These are phyloP conservation scores for Pyrus bretschneideri DNA, from an alignment of 306 rosid genomes.

Conservation along the genomic window DNA sequence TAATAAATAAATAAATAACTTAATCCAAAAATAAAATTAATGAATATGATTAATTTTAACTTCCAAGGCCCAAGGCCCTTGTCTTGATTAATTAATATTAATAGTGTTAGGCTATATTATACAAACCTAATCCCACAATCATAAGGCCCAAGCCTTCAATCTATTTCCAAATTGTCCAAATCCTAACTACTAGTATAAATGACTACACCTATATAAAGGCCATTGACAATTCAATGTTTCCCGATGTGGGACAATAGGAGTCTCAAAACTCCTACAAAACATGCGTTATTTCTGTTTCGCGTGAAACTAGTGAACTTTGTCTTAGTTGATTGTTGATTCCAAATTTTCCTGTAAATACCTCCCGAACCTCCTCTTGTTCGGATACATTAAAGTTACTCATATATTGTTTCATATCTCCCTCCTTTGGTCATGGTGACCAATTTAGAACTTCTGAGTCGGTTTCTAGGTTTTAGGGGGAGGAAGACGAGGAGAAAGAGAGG, in stretches of 20 bases:
- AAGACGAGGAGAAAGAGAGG: background rate
- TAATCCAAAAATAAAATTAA: too few species aligned
- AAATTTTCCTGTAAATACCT: background rate
- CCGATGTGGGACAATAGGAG: too few species aligned
- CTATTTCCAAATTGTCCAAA: too few species aligned
- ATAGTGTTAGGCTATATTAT: too few species aligned
- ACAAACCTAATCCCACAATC: too few species aligned
- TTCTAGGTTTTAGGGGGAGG: background rate
- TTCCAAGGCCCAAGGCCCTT: too few species aligned
- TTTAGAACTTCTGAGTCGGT: background rate
- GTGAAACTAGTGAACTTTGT: background rate
- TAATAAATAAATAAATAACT: too few species aligned
- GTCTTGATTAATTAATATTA: too few species aligned
- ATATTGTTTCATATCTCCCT: background rate
- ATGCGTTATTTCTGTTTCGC: background rate
- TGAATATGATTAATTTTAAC: too few species aligned
- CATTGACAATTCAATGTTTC: too few species aligned
- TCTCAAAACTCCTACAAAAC: too few species aligned
- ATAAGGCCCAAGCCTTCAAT: fast-evolving
- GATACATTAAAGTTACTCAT: background rate
- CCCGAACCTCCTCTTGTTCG: background rate
- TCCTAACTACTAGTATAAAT: fast-evolving
- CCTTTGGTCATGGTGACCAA: background rate
- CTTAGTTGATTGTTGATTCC: background rate
- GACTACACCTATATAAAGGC: too few species aligned